These are phyloP conservation scores for Plectosphaerella sp. DNA, from an alignment of 2,329 filamentous ascomycete genomes.

Conservation along the genomic window DNA sequence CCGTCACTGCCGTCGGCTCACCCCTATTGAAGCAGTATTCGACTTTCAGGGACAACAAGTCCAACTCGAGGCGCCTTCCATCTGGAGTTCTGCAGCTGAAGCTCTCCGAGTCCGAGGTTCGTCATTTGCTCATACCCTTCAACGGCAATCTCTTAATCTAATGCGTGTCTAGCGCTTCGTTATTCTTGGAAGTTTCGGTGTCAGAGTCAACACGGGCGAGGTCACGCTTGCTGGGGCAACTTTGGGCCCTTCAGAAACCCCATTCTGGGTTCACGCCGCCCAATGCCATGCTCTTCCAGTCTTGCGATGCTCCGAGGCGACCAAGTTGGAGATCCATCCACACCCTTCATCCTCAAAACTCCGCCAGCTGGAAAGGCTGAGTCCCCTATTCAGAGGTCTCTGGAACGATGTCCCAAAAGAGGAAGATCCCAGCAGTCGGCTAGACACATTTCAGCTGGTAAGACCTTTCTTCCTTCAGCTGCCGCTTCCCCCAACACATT, in stretches of 20 bases:
- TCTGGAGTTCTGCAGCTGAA: constrained; percentile 36
- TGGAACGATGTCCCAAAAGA: constrained; percentile 49
- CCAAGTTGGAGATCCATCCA: constrained; percentile 50
- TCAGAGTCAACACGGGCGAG: constrained; percentile 57
- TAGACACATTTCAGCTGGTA: constrained; percentile 46
- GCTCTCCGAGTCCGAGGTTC: constrained; percentile 46
- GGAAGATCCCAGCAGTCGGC: constrained; percentile 14
- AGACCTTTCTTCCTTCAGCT: constrained; percentile 10
- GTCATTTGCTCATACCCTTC: background rate
- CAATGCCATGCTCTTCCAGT: constrained; percentile 67
- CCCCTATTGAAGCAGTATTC: constrained; percentile 28
- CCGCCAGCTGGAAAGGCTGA: constrained; percentile 52
- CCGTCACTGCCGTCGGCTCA: background rate
- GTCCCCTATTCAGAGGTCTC: constrained; percentile 61
- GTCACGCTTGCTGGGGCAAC: constrained; percentile 63
- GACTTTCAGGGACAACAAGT: constrained; percentile 39
- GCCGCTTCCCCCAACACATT: background rate
- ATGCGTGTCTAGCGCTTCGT: constrained; percentile 49
- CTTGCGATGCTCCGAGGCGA: constrained; percentile 48
- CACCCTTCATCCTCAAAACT: constrained; percentile 45
- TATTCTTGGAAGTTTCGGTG: constrained; percentile 63
- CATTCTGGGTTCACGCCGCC: constrained; percentile 60
- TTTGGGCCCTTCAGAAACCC: constrained; percentile 41
- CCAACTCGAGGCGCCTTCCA: constrained; percentile 34
- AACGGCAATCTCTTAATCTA: constrained; percentile 10